Percentiles rank a stretch among this genome's conserved stretches.
Conservation (phyloP, 164 flowering plant species). For the Kingdonia uniflora region DNA sequence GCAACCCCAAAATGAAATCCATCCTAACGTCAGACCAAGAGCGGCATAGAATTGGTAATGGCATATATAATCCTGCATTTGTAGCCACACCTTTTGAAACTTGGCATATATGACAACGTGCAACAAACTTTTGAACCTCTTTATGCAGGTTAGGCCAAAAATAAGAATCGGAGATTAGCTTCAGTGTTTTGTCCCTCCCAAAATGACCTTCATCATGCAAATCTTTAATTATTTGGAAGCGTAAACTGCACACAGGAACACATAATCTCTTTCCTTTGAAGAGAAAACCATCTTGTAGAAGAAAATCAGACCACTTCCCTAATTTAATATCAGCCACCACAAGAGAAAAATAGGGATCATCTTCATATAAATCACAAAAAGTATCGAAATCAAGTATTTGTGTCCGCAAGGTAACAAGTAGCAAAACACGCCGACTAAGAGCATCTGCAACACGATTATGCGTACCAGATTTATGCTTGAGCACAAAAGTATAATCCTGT, state of each 20-base stretch:
- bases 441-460: no score
- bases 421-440: no score
- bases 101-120: no score
- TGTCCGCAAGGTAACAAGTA: neutral
- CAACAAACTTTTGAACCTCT: no score
- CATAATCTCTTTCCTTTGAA: neutral
- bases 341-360: neutral
- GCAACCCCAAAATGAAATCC: no score
- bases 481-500: constrained; percentile 1
- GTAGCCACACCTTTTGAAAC: no score
- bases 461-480: neutral
- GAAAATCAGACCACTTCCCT: neutral
- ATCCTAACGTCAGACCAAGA: neutral
- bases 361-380: neutral
- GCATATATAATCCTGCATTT: constrained; percentile 2
- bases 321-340: neutral
- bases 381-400: neutral
- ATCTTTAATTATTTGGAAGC: neutral
- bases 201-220: neutral
- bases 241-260: neutral
- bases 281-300: neutral
- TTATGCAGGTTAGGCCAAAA: no score
- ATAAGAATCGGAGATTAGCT: no score
- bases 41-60: neutral
- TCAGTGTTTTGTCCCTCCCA: no score